A percentile compares a stretch with the other conserved stretches of the same genome.
phyloP scores from a whole-genome alignment of 2,329 filamentous ascomycete genomes.

The Venturia effusa region DNA sequence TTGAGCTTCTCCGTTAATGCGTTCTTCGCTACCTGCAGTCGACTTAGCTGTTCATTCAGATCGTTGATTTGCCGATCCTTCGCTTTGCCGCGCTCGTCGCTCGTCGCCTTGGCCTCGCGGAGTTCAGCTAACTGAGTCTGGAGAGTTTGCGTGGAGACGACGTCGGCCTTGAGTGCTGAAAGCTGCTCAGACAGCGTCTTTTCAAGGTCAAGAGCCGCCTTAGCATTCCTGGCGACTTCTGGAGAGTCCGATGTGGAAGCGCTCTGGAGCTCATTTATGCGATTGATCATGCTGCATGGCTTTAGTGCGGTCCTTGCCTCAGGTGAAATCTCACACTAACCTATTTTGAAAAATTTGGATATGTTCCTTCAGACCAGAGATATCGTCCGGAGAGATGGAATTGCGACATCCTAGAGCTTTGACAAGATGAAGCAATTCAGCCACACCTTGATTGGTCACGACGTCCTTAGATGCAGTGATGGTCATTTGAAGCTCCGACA shows the following conservation, averaged over 20 bases:
- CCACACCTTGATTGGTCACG: neutral
- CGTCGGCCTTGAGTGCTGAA: neutral
- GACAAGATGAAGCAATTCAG: neutral
- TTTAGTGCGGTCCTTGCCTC: neutral
- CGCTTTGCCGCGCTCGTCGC: conserved; percentile 8
- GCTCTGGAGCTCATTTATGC: neutral
- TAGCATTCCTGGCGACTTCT: neutral
- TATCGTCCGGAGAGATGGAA: neutral
- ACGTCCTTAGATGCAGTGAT: neutral
- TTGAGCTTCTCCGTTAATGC: neutral
- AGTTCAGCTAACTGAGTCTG: neutral
- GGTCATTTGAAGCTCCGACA: neutral
- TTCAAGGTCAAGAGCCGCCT: neutral
- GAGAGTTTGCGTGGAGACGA: neutral
- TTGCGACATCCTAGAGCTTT: neutral
- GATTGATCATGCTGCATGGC: neutral
- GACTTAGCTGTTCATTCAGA: conserved; percentile 6
- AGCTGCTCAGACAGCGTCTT: conserved; percentile 5
- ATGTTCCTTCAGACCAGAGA: neutral
- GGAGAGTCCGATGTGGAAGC: neutral
- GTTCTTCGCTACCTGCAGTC: neutral
- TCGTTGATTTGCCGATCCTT: neutral
- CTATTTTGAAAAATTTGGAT: neutral
- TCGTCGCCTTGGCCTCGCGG: neutral
- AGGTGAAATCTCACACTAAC: neutral